These are phyloP conservation scores for Dysphania ambrosioides DNA, from an alignment of 148 eudicot species.

Conservation along the genomic window DNA sequence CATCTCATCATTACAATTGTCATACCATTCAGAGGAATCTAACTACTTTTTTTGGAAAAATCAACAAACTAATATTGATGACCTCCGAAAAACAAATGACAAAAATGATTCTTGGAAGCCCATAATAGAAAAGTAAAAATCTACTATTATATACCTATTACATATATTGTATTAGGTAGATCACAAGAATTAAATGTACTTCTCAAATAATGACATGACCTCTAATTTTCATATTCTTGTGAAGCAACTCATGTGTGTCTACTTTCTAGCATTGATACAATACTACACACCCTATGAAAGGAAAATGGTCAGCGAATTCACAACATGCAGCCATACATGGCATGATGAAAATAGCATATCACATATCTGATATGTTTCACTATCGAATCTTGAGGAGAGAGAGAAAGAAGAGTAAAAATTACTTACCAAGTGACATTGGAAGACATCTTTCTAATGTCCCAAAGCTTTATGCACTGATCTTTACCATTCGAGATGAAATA, in stretches of 20 bases:
- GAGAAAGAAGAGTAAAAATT: background rate
- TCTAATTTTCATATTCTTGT: background rate
- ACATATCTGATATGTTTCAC: background rate
- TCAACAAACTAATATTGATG: too few species aligned
- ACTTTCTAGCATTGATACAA: background rate
- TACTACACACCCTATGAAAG: background rate
- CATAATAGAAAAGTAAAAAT: too few species aligned
- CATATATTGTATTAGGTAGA: too few species aligned
- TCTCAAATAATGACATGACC: background rate
- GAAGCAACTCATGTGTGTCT: background rate
- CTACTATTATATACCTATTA: too few species aligned
- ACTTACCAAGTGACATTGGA: conserved; percentile 48
- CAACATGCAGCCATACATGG: background rate
- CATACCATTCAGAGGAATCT: too few species aligned
- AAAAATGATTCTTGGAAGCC: too few species aligned
- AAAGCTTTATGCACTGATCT: conserved; percentile 77
- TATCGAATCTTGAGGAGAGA: background rate
- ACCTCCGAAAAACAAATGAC: too few species aligned
- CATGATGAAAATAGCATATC: background rate
- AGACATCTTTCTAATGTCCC: conserved; percentile 92
- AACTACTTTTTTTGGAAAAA: too few species aligned
- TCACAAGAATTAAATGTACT: background rate
- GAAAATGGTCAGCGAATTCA: background rate
- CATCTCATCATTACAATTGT: too few species aligned
- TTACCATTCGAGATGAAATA: conserved; percentile 85